phyloP scores from a whole-genome alignment of 2,329 filamentous ascomycete genomes.

The Xylariaceae sp. region DNA sequence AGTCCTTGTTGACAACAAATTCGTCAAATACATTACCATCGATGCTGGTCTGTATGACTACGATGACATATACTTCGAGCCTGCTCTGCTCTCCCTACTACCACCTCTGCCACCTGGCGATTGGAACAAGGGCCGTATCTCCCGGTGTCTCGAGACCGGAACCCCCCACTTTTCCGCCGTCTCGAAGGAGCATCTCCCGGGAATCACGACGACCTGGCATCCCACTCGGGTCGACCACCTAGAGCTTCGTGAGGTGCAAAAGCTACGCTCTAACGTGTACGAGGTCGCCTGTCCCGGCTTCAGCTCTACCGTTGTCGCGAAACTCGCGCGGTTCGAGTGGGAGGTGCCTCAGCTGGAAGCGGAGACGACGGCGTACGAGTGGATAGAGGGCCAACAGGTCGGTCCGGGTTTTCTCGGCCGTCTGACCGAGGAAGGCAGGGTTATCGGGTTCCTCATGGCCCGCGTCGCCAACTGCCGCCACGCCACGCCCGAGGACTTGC shows the following conservation, averaged over 20 bases:
- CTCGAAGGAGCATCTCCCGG: no score
- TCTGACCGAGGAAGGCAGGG: slow-evolving; percentile 34
- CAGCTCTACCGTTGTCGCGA: slow-evolving; percentile 17
- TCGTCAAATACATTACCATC: slow-evolving; percentile 21
- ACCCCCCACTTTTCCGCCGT: slow-evolving; percentile 5
- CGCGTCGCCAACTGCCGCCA: slow-evolving; percentile 29
- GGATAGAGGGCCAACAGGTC: slow-evolving; percentile 26
- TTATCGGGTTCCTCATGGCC: slow-evolving; percentile 40
- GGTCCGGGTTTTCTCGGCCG: slow-evolving; percentile 35
- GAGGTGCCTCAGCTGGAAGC: slow-evolving; percentile 22
- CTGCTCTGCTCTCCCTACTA: not conserved
- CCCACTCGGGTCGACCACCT: slow-evolving; percentile 14
- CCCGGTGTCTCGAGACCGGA: slow-evolving; percentile 6
- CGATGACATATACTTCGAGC: slow-evolving; percentile 9
- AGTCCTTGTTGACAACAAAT: slow-evolving; percentile 13
- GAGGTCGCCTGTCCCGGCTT: slow-evolving; percentile 14
- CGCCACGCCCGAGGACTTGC: slow-evolving; percentile 35
- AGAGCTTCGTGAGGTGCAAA: slow-evolving; percentile 4
- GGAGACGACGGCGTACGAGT: slow-evolving; percentile 31
- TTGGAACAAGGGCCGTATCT: slow-evolving; percentile 21
- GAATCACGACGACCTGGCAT: slow-evolving; percentile 16
- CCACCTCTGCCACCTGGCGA: slow-evolving; percentile 16
- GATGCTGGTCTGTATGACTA: slow-evolving; percentile 4
- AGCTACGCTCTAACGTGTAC: slow-evolving; percentile 10
- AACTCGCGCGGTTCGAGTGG: slow-evolving; percentile 31